Evolutionary conservation across 768 basidiomycete genomes (phyloP).

Genomic region (Suillus variegatus): DNA sequence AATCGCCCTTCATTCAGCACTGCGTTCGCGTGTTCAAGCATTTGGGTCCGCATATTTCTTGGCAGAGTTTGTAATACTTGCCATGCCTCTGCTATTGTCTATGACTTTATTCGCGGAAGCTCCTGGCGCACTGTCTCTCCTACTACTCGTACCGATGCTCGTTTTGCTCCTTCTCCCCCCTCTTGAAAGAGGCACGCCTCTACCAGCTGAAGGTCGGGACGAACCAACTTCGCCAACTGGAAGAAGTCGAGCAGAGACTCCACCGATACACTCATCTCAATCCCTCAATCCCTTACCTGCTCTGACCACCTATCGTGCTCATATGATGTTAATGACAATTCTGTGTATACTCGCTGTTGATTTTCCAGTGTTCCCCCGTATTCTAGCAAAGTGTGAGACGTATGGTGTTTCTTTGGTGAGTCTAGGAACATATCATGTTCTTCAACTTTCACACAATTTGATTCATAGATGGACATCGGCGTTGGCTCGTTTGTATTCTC

Average conservation of each 20-base stretch:
- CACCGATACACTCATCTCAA: neutral
- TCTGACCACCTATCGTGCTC: conserved; percentile 84
- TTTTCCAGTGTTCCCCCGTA: conserved; percentile 88
- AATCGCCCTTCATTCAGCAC: conserved; percentile 65
- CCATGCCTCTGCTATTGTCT: conserved; percentile 77
- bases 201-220: conserved; percentile 44
- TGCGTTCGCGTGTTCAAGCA: conserved; percentile 49
- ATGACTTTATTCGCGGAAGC: conserved; percentile 73
- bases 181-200: conserved; percentile 44
- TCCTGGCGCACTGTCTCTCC: conserved; percentile 51
- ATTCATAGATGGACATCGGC: conserved; percentile 89
- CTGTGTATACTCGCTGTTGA: conserved; percentile 95
- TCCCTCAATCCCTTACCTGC: conserved; percentile 60
- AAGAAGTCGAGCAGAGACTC: conserved; percentile 1
- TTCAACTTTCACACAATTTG: neutral
- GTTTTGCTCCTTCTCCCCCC: conserved; percentile 47
- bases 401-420: conserved; percentile 92
- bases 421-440: conserved; percentile 11
- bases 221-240: conserved; percentile 1
- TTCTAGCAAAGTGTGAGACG: conserved; percentile 89
- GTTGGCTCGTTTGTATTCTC: conserved; percentile 98
- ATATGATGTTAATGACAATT: conserved; percentile 94
- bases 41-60: conserved; percentile 39
- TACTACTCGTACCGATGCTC: conserved; percentile 47
- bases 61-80: conserved; percentile 64